A percentile compares a stretch with the other conserved stretches of the same genome.
These are phyloP conservation scores for Globisporangium spinosum DNA, from an alignment of 352 stramenopile genomes.

Conservation along the genomic window DNA sequence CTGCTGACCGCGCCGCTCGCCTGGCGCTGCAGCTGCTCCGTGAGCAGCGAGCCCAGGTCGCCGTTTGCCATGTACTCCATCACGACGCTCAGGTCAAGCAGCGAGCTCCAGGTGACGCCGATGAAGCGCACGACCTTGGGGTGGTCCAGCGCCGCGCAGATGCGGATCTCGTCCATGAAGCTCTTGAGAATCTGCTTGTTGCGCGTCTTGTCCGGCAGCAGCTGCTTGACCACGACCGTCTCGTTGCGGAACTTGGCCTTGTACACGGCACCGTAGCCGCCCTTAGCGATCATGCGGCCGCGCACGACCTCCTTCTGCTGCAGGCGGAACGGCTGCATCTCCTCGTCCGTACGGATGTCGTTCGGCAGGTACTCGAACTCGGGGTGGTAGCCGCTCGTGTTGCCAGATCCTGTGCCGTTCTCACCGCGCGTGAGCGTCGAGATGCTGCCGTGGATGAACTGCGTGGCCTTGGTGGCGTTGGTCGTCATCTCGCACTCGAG, in stretches of 20 bases:
- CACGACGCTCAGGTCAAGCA: constrained; percentile 45
- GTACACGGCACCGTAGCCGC: constrained; percentile 33
- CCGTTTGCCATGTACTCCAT: constrained; percentile 48
- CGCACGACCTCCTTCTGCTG: constrained; percentile 30
- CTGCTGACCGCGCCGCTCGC: constrained; percentile 8
- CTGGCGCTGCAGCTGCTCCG: constrained; percentile 19
- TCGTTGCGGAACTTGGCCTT: constrained; percentile 28
- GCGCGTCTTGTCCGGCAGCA: constrained; percentile 30
- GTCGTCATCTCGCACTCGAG: constrained; percentile 15
- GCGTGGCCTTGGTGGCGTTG: constrained; percentile 15
- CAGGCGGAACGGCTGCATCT: constrained; percentile 30
- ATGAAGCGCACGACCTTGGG: constrained; percentile 49
- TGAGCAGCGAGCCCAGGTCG: constrained; percentile 35
- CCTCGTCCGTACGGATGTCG: constrained; percentile 35
- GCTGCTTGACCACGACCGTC: constrained; percentile 35
- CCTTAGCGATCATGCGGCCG: constrained; percentile 27
- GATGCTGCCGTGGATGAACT: constrained; percentile 18
- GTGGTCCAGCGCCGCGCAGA: constrained; percentile 55
- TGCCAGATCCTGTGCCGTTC: background rate
- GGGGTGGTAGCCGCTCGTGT: background rate
- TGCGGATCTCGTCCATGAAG: constrained; percentile 69
- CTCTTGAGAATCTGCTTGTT: constrained; percentile 24
- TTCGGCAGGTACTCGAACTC: constrained; percentile 27
- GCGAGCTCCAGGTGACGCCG: constrained; percentile 50
- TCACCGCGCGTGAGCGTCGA: constrained; percentile 6